A percentile compares a stretch with the other conserved stretches of the same genome.
phyloP scores from a whole-genome alignment of 148 eudicot genomes.

The Nepenthes mirabilis region DNA sequence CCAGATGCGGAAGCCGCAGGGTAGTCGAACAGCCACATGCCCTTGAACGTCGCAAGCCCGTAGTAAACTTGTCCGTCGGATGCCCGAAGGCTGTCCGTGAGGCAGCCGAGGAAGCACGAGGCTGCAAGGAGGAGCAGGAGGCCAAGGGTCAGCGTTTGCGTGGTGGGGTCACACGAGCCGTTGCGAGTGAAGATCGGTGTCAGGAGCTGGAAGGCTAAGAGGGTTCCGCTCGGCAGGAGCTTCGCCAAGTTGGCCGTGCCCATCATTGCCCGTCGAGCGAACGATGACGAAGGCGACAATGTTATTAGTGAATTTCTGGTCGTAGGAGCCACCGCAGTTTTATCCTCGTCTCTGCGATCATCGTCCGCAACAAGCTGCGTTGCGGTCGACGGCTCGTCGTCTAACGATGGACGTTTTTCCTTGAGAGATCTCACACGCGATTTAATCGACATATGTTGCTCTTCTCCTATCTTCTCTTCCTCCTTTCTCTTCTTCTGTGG shows the following conservation, averaged over 20 bases:
- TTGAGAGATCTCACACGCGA: too few relatives aligned
- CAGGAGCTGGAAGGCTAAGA: constrained; percentile 57
- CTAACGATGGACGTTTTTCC: too few relatives aligned
- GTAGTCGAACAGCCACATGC: constrained; percentile 46
- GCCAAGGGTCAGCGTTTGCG: constrained; percentile 26
- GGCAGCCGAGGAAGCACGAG: constrained; percentile 49
- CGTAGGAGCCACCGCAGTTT: too few relatives aligned
- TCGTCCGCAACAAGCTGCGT: too few relatives aligned
- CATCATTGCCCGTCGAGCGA: constrained; percentile 24
- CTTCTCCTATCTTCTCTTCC: too few relatives aligned
- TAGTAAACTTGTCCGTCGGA: constrained; percentile 35
- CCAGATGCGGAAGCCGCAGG: neutral
- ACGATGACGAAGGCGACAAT: constrained; percentile 5
- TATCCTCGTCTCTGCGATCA: too few relatives aligned
- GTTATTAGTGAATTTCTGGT: neutral
- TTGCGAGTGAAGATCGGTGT: constrained; percentile 58
- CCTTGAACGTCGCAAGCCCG: constrained; percentile 44
- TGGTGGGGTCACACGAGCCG: constrained; percentile 45
- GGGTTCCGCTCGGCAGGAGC: constrained; percentile 61
- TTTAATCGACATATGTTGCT: too few relatives aligned
- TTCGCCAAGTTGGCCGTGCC: constrained; percentile 56
- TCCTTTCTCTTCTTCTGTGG: too few relatives aligned
- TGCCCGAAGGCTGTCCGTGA: constrained; percentile 46
- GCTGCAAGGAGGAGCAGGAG: constrained; percentile 31
- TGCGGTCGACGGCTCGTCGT: too few relatives aligned